Conservation (phyloP, 495 filamentous ascomycete species). For the Polyplosphaeria fusca region DNA sequence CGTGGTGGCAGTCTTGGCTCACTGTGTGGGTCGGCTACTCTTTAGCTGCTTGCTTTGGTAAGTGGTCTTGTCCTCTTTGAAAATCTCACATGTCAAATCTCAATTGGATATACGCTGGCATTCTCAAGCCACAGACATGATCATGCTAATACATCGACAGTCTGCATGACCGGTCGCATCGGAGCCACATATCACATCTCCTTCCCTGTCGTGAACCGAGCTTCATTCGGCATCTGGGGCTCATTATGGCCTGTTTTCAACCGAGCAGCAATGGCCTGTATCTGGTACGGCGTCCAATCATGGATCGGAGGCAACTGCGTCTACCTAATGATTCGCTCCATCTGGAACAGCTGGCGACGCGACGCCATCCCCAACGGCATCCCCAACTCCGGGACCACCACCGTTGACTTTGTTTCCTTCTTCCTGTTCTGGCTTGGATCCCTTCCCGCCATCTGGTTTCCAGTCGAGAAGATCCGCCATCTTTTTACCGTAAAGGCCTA, state of each 20-base stretch:
- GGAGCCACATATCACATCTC: conserved; percentile 44
- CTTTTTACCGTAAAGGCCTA: conserved; percentile 89
- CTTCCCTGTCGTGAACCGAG: conserved; percentile 41
- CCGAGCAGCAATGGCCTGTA: conserved; percentile 74
- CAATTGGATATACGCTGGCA: too few species aligned
- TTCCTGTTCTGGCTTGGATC: conserved; percentile 54
- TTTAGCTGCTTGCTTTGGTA: conserved; percentile 66
- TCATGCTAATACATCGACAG: neutral
- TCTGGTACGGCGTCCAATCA: conserved; percentile 84
- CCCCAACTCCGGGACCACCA: conserved; percentile 66
- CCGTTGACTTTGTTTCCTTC: conserved; percentile 59
- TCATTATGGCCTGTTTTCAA: conserved; percentile 86
- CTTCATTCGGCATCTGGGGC: conserved; percentile 45
- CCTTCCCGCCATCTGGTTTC: conserved; percentile 62
- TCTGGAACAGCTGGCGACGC: conserved; percentile 36
- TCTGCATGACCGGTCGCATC: conserved; percentile 76
- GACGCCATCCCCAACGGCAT: conserved; percentile 64
- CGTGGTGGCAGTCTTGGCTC: conserved; percentile 96
- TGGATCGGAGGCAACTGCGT: conserved; percentile 70
- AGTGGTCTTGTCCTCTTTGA: too few species aligned
- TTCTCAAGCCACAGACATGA: too few species aligned
- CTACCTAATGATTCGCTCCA: conserved; percentile 41
- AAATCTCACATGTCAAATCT: too few species aligned
- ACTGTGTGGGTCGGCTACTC: conserved; percentile 70
- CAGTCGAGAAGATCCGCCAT: conserved; percentile 72